phyloP scores from a whole-genome alignment of 306 rosid species.

The Fragaria vesca region DNA sequence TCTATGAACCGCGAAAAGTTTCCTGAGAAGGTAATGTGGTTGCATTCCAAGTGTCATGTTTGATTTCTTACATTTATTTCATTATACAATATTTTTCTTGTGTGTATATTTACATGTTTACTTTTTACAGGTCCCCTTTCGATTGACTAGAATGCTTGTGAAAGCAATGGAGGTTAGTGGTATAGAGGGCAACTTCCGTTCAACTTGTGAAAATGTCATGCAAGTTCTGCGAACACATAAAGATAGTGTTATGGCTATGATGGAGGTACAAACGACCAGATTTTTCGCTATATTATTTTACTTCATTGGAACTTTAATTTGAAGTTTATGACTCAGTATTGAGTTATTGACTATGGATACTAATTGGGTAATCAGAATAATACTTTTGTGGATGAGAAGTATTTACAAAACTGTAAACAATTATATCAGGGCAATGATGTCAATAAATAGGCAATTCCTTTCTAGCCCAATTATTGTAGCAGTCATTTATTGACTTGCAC shows the following conservation, averaged over 20 bases:
- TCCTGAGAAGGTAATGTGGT: conserved; percentile 74
- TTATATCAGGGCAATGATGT: not conserved
- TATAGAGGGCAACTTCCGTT: conserved; percentile 95
- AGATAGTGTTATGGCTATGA: conserved; percentile 98
- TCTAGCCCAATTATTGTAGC: not conserved
- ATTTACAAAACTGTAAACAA: not conserved
- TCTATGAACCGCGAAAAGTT: conserved; percentile 97
- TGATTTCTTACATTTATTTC: conserved; percentile 18
- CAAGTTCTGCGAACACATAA: conserved; percentile 83
- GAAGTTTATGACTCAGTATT: not conserved
- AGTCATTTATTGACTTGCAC: not conserved
- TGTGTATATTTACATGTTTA: not conserved
- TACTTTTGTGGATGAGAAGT: not conserved
- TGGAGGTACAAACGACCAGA: conserved; percentile 70
- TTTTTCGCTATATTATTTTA: not conserved
- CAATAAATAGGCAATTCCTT: not conserved
- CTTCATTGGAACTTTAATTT: not conserved
- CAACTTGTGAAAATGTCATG: conserved; percentile 97
- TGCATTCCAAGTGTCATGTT: conserved; percentile 6
- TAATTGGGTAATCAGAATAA: not conserved
- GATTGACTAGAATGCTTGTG: conserved; percentile 98
- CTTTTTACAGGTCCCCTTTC: conserved; percentile 79
- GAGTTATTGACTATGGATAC: conserved; percentile 4
- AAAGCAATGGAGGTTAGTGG: conserved; percentile 99
- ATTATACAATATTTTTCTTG: not conserved